phyloP scores from a whole-genome alignment of 192 early-diverging fungal genomes.

The Coemansia sp. region DNA sequence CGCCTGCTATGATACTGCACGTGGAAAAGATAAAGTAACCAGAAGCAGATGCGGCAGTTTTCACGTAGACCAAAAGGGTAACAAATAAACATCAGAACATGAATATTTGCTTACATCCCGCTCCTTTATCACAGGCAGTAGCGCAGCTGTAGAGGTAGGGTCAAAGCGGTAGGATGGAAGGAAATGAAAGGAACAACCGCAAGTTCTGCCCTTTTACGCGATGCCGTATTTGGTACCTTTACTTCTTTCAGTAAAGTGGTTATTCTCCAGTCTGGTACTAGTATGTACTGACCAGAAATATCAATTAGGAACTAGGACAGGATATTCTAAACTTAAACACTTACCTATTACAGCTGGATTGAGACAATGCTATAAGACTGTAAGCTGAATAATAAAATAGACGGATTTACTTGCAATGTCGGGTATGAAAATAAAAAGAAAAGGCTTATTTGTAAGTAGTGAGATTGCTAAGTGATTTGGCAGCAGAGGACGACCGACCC shows the following conservation, averaged over 20 bases:
- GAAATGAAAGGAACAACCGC: not conserved
- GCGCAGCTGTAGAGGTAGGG: not conserved
- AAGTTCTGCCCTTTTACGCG: not conserved
- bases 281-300: not conserved
- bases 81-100: not conserved
- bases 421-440: not conserved
- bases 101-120: slow-evolving; percentile 2
- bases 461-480: slow-evolving; percentile 10
- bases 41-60: not conserved
- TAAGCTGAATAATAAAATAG: not conserved
- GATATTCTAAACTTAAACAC: not conserved
- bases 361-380: not conserved
- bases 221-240: not conserved
- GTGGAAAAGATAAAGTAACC: not conserved
- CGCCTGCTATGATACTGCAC: not conserved
- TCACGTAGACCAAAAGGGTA: slow-evolving; percentile 3
- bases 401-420: not conserved
- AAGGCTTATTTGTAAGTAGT: slow-evolving; percentile 1
- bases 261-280: not conserved
- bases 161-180: slow-evolving; percentile 1
- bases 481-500: slow-evolving; percentile 11
- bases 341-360: not conserved
- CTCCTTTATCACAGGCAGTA: not conserved
- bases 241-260: slow-evolving; percentile 4
- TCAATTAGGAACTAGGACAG: too few relatives aligned